Evolutionary conservation across 495 filamentous ascomycete genomes (phyloP), one percentile per base, ranked within the genome.

Genomic region (Schizothecium vesticola): DNA sequence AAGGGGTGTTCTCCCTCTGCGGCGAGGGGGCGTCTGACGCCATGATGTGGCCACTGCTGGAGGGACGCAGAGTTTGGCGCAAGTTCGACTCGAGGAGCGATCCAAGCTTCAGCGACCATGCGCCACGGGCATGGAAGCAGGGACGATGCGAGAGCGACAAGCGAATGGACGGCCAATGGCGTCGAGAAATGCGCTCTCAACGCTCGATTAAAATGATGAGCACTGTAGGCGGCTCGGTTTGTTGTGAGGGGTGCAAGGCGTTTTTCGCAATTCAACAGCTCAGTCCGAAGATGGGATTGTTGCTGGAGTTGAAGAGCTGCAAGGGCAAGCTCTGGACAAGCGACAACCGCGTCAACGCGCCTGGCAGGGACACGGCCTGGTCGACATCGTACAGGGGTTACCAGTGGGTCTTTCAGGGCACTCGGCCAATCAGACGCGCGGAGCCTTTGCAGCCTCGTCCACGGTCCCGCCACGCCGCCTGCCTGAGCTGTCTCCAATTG

Each of bases 1-100:
- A 73, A 36, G 78, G 82, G 7, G 78, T 84, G 21, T 72, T 69
- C 75, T 83, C 80, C 60, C 80, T 69, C 63, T 78, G 76, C 57
- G 81, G 80, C 59, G 75, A 68, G 67, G 72, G 68, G 10, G 71
- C 69, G 28, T 76, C 76, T 57, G 79, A 76, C 23, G 80, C 79
- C 80, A 82, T 83, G 60, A 69, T 69, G 21, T 28, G 33, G 3
- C 33, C 19, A 13, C 23, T 33, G 11, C 16, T 33, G 21, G 59
- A 51, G 19, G 29, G 28, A 25, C 19, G 43, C 43, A 51, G 19
- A 51, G 43, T 2, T 51, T 19, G 19, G 43, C 43, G 43, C 43
- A 51, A 51, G 43, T 51, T 51, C 43, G 43, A 51, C 43, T 51
- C 58, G 58, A 19, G 58, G 24, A 59, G 43, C 8, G 43, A 51